These are phyloP conservation scores for Laburnicola sp. DNA, from an alignment of 2,329 filamentous ascomycete species.

Conservation along the genomic window DNA sequence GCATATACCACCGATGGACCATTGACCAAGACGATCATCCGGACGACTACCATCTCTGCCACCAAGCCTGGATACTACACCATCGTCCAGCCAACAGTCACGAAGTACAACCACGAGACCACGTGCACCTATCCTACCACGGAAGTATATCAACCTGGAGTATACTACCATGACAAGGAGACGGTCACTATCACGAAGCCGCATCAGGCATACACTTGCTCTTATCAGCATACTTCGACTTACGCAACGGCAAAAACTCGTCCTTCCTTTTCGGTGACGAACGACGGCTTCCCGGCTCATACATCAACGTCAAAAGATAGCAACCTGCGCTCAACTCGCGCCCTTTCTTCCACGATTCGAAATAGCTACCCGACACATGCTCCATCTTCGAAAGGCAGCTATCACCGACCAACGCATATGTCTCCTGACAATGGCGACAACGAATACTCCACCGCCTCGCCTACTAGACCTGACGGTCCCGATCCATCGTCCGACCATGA, in stretches of 20 bases:
- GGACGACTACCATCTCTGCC: slow-evolving; percentile 28
- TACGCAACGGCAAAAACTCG: slow-evolving; percentile 15
- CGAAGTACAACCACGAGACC: slow-evolving; percentile 31
- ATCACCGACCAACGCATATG: not conserved
- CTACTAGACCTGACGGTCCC: slow-evolving; percentile 3
- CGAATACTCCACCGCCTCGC: not conserved
- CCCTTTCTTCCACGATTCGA: not conserved
- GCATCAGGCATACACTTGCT: slow-evolving; percentile 34
- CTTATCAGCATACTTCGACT: slow-evolving; percentile 26
- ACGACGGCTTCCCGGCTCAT: not conserved
- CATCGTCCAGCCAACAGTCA: slow-evolving; percentile 40
- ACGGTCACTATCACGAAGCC: slow-evolving; percentile 40
- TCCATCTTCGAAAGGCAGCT: too few species aligned
- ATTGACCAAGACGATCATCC: slow-evolving; percentile 30
- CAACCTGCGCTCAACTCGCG: too few species aligned
- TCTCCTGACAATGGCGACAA: not conserved
- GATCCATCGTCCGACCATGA: slow-evolving; percentile 18
- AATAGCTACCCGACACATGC: not conserved
- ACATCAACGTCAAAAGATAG: not conserved
- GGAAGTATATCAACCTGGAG: slow-evolving; percentile 26
- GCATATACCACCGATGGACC: slow-evolving; percentile 28
- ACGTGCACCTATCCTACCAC: slow-evolving; percentile 32
- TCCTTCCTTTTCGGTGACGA: slow-evolving; percentile 1
- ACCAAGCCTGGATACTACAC: slow-evolving; percentile 32
- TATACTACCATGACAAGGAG: slow-evolving; percentile 33